A percentile compares a stretch with the other conserved stretches of the same genome.
Conservation (phyloP, 306 rosid genomes). For the Gastrolobium villosum region DNA sequence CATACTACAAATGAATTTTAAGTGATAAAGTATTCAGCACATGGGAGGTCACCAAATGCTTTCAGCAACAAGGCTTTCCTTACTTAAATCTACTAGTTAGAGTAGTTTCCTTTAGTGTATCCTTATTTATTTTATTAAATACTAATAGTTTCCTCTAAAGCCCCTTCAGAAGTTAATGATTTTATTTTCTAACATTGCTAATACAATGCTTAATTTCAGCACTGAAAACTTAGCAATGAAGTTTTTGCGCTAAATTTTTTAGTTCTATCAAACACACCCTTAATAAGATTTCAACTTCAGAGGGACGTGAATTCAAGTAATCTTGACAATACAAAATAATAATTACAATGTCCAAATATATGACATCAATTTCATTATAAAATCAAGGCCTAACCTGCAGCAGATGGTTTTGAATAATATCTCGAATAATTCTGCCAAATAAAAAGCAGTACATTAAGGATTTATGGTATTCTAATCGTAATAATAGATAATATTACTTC, state of each 20-base stretch:
- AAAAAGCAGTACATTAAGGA: conserved; percentile 33
- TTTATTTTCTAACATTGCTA: not conserved
- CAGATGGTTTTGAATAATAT: conserved; percentile 90
- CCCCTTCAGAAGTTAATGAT: not conserved
- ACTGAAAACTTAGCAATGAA: not conserved
- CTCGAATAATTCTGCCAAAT: conserved; percentile 80
- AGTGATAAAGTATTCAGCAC: conserved; percentile 3
- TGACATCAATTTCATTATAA: conserved; percentile 20
- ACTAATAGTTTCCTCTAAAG: not conserved
- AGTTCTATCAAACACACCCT: conserved; percentile 11
- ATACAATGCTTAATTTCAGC: conserved; percentile 1
- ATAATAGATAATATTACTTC: conserved; percentile 7
- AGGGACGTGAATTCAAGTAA: not conserved
- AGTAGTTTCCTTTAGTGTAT: conserved; percentile 8
- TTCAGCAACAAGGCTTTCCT: conserved; percentile 19
- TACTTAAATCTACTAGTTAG: conserved; percentile 2
- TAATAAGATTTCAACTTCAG: conserved; percentile 2
- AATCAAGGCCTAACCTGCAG: conserved; percentile 72
- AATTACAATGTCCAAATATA: not conserved
- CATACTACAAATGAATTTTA: not conserved
- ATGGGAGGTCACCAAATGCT: not conserved
- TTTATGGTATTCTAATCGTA: not conserved
- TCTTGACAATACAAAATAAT: conserved; percentile 23
- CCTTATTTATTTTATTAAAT: conserved; percentile 18
- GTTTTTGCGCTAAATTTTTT: not conserved